Evolutionary conservation across 2,329 filamentous ascomycete genomes (phyloP).

Genomic region (Alternaria solani): DNA sequence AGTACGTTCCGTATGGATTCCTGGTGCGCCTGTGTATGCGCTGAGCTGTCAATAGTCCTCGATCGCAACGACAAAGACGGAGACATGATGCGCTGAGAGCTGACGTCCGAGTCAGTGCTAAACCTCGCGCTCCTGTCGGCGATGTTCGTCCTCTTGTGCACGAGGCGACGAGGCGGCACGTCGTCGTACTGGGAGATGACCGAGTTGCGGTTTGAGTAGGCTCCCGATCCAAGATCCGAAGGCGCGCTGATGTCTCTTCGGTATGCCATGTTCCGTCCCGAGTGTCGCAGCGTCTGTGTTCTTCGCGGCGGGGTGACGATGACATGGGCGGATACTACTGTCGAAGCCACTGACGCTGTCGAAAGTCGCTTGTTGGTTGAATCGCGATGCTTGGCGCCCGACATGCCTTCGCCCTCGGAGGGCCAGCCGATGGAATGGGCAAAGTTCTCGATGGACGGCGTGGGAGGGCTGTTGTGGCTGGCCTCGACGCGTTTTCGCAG

Average conservation of each 20-base stretch:
- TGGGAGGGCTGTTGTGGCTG: slow-evolving; percentile 43
- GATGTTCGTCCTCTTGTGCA: slow-evolving; percentile 61
- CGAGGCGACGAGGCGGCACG: slow-evolving; percentile 57
- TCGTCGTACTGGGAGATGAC: slow-evolving; percentile 48
- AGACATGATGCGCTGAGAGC: slow-evolving; percentile 32
- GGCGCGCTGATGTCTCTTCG: slow-evolving; percentile 52
- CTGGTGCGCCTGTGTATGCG: slow-evolving; percentile 42
- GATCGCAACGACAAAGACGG: slow-evolving; percentile 43
- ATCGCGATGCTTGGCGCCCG: slow-evolving; percentile 34
- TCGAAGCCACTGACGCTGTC: slow-evolving; percentile 61
- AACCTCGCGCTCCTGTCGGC: slow-evolving; percentile 52
- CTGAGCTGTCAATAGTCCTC: slow-evolving; percentile 40
- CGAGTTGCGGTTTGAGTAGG: slow-evolving; percentile 57
- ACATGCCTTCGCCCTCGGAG: slow-evolving; percentile 42
- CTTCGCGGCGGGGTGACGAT: slow-evolving; percentile 59
- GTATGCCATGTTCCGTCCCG: slow-evolving; percentile 61
- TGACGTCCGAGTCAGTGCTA: slow-evolving; percentile 41
- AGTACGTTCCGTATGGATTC: slow-evolving; percentile 42
- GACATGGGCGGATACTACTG: slow-evolving; percentile 64
- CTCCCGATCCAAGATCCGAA: slow-evolving; percentile 52
- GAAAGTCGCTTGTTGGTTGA: slow-evolving; percentile 57
- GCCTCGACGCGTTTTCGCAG: slow-evolving; percentile 47
- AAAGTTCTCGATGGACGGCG: slow-evolving; percentile 57
- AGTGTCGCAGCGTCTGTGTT: slow-evolving; percentile 60
- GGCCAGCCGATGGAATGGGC: slow-evolving; percentile 62